phyloP scores from a whole-genome alignment of 371 early-diverging fungal species.

The Mortierella sp. region DNA sequence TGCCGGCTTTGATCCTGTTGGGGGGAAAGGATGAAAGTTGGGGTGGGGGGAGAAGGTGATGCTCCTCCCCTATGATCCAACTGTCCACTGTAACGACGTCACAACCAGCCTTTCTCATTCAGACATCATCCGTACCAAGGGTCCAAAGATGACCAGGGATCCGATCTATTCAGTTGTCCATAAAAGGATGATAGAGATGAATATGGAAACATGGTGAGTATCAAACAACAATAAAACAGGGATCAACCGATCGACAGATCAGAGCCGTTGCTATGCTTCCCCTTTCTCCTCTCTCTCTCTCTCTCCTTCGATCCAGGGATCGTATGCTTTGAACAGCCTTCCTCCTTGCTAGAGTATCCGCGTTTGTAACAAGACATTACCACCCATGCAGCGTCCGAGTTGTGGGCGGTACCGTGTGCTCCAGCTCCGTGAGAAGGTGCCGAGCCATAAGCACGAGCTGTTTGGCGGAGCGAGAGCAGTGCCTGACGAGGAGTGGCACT shows the following conservation, averaged over 20 bases:
- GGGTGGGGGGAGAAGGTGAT: too few species aligned
- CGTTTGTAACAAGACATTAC: too few species aligned
- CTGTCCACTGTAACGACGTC: too few species aligned
- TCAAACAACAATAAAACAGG: not conserved
- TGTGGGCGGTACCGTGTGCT: slow-evolving; percentile 17
- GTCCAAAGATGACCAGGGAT: slow-evolving; percentile 67
- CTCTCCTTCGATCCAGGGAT: too few species aligned
- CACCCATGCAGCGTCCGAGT: slow-evolving; percentile 63
- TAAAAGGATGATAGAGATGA: not conserved
- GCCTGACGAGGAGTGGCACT: slow-evolving; percentile 26
- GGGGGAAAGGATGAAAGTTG: too few species aligned
- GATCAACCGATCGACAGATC: not conserved
- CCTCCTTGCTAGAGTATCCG: too few species aligned
- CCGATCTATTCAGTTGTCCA: slow-evolving; percentile 51
- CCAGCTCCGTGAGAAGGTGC: slow-evolving; percentile 1
- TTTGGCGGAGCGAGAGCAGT: slow-evolving; percentile 40
- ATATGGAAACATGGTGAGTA: not conserved
- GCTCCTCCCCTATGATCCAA: too few species aligned
- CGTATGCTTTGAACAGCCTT: too few species aligned
- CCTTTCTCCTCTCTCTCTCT: not conserved
- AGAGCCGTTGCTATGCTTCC: not conserved
- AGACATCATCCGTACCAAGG: slow-evolving; percentile 50
- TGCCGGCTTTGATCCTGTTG: too few species aligned
- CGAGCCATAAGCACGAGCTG: slow-evolving; percentile 47
- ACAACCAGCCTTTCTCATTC: too few species aligned